A percentile compares a stretch with the other conserved stretches of the same genome.
Evolutionary conservation across 139 green algal genomes (phyloP).

Genomic region (Klebsormidium nitens): DNA sequence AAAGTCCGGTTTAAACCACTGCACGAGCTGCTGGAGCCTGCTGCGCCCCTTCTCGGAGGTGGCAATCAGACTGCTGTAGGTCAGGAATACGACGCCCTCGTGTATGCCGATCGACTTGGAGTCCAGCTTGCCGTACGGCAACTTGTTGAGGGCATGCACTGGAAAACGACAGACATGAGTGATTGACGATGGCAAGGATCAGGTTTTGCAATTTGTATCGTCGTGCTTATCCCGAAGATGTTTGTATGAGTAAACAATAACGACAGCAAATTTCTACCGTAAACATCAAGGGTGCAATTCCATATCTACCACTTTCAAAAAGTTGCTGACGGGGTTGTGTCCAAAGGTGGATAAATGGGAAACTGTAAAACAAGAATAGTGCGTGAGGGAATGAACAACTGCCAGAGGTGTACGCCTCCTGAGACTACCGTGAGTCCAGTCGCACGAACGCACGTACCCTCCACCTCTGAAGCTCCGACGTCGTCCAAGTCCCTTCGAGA

Average conservation of each 20-base stretch:
- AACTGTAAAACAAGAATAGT: neutral
- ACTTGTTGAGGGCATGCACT: slow-evolving; percentile 46
- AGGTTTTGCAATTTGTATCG: neutral
- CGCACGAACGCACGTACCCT: slow-evolving; percentile 14
- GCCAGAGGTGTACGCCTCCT: slow-evolving; percentile 4
- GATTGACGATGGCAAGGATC: neutral
- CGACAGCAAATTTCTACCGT: too few species aligned
- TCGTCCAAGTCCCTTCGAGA: slow-evolving; percentile 66
- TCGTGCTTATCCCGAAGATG: neutral
- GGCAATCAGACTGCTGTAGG: slow-evolving; percentile 42
- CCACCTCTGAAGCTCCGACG: slow-evolving; percentile 47
- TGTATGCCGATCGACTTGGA: slow-evolving; percentile 22
- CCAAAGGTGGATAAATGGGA: neutral
- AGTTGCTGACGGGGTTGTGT: too few species aligned
- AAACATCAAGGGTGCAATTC: too few species aligned
- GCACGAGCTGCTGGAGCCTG: slow-evolving; percentile 65
- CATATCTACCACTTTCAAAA: too few species aligned
- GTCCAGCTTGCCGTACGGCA: slow-evolving; percentile 41
- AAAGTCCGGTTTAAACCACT: slow-evolving; percentile 53
- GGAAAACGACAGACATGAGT: neutral
- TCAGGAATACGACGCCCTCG: slow-evolving; percentile 40
- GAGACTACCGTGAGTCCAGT: neutral
- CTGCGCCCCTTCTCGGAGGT: slow-evolving; percentile 35
- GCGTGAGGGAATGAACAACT: neutral
- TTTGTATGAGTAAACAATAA: neutral